These are phyloP conservation scores for Amesomyces nigricolor DNA, from an alignment of 2,329 filamentous ascomycete species.

Conservation along the genomic window DNA sequence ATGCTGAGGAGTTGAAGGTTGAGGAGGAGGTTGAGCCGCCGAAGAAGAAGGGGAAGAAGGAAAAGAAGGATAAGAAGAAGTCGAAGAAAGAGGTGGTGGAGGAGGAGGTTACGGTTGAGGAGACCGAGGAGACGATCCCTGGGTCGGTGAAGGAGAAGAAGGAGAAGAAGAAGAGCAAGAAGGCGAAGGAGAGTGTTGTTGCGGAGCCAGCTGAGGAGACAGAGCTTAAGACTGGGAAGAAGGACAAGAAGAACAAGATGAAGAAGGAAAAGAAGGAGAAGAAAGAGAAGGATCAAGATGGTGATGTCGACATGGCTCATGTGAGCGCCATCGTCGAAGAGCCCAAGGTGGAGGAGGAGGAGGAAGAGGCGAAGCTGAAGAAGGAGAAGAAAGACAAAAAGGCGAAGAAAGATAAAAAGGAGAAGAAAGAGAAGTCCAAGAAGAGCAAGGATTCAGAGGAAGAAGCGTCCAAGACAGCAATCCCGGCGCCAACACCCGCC, in stretches of 20 bases:
- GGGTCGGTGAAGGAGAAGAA: background rate
- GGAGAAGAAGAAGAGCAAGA: constrained; percentile 7
- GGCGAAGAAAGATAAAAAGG: constrained; percentile 18
- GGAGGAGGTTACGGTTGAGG: background rate
- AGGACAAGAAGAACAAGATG: constrained; percentile 1
- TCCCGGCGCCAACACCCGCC: constrained; percentile 8
- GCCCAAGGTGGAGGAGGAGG: constrained; percentile 1
- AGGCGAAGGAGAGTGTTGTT: background rate
- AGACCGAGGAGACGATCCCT: background rate
- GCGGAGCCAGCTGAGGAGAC: background rate
- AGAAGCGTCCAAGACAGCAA: constrained; percentile 1
- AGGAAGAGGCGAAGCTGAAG: constrained; percentile 3
- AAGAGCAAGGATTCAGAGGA: constrained; percentile 7
- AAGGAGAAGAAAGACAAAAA: constrained; percentile 16
- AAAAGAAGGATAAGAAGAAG: constrained; percentile 3
- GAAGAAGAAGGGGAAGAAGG: constrained; percentile 19
- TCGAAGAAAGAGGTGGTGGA: background rate
- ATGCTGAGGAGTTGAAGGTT: background rate
- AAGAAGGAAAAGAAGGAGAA: background rate
- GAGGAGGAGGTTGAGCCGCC: constrained; percentile 7
- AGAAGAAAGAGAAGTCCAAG: constrained; percentile 15
- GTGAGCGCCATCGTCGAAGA: background rate
- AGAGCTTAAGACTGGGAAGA: background rate
- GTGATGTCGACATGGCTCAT: constrained; percentile 12
- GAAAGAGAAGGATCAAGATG: constrained; percentile 3